These are phyloP conservation scores for Asterella californica DNA, from an alignment of 225 moss, liverwort and hornwort species.

Conservation along the genomic window DNA sequence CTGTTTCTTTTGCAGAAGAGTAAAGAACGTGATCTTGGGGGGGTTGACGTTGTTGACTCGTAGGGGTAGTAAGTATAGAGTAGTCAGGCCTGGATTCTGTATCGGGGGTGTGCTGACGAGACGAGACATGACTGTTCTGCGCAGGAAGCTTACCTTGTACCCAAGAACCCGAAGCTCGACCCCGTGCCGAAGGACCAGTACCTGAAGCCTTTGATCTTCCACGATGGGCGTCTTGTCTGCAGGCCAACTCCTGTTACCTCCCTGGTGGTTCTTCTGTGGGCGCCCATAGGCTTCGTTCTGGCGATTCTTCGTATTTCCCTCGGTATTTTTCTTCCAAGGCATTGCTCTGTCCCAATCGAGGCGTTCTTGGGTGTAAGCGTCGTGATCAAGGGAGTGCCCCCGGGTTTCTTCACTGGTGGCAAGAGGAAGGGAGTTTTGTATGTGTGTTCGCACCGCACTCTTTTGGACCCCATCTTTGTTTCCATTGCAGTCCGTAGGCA, in stretches of 20 bases:
- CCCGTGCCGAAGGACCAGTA: conserved; percentile 59
- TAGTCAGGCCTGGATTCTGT: no score
- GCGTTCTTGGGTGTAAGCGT: conserved; percentile 59
- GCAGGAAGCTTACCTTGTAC: conserved; percentile 63
- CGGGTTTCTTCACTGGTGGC: conserved; percentile 24
- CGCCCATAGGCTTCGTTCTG: conserved; percentile 55
- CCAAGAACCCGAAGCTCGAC: conserved; percentile 28
- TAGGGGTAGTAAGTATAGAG: no score
- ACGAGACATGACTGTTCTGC: background rate
- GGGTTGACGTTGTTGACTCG: no score
- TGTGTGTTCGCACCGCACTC: conserved; percentile 76
- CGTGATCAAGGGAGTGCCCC: conserved; percentile 52
- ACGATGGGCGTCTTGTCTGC: conserved; percentile 72
- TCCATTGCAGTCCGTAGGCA: conserved; percentile 62
- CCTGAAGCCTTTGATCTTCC: conserved; percentile 71
- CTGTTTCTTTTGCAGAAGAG: no score
- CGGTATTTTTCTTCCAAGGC: conserved; percentile 59
- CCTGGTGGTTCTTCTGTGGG: conserved; percentile 60
- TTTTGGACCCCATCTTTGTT: conserved; percentile 74
- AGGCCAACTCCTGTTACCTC: conserved; percentile 67
- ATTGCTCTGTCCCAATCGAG: conserved; percentile 63
- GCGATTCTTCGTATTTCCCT: conserved; percentile 54
- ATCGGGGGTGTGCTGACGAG: no score
- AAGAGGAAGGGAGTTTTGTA: conserved; percentile 60
- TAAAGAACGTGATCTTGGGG: no score